Evolutionary conservation across 306 rosid genomes (phyloP), one percentile per base, ranked within the genome.

Genomic region (Fragaria iinumae): DNA sequence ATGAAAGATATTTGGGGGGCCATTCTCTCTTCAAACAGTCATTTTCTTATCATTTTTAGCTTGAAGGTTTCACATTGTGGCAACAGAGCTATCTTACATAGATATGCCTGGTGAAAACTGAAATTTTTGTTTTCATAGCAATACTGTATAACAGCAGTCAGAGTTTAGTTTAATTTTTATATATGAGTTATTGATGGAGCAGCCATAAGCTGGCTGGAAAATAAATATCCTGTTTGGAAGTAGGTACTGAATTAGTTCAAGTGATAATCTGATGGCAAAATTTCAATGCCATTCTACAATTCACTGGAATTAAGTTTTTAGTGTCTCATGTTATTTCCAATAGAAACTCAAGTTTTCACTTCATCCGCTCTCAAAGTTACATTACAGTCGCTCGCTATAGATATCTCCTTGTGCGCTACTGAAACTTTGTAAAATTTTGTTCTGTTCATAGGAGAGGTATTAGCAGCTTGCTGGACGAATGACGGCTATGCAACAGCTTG

Each of bases 401-500:
- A 60, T 69, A 13, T 69, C 38, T 72, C 44, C 4, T 55, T 13
- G 23, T 36, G 36, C 14, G 16, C 36, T 75, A 60, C 48, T 80
- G 39, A 77, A 72, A 49, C 60, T 83, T 65, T 67, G 2, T 20
- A 21, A 79, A 78, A 43, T 21, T 72, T 16, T 11, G 4, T 75
- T 80, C 50, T 80, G 84, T 8, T 38, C 49, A 67, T 67, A 94
- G 98, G 96, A 89, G 77, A 89, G 90, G 74, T 90, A 94, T 86
- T 97, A 91, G 84, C 90, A 89, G 86, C 75, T 90, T 25, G 90
- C 97, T 2, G 92, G 88, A 75, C 83, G 89, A 47, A 84, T 94
- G 72, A 88, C 85, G 34, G 91, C 96, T 53, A 80, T 94, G 81
- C 97, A 94, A 83, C 95, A 94, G 84, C 96, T 94, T 78, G 96